Conservation (phyloP, 257 asterid species). For the Solanum paucissectum region DNA sequence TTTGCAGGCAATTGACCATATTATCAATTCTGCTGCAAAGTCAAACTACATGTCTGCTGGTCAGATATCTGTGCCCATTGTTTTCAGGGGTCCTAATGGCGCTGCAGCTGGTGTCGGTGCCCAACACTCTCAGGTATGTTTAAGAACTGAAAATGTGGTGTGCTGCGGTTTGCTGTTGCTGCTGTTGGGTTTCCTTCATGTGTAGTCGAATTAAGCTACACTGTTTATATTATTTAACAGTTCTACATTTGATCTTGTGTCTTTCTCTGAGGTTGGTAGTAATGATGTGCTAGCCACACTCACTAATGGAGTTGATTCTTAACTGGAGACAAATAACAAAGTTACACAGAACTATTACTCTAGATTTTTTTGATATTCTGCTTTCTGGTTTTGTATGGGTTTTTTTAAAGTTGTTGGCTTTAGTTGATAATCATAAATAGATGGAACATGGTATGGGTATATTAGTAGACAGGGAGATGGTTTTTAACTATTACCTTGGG, state of each 20-base stretch:
- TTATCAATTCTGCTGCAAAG: slow-evolving; percentile 89
- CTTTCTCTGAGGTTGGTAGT: neutral
- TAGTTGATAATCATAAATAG: neutral
- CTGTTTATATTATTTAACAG: neutral
- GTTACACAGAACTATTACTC: neutral
- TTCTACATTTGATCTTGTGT: neutral
- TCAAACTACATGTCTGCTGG: slow-evolving; percentile 87
- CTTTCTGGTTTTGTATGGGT: neutral
- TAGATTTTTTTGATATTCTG: neutral
- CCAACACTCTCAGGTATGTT: slow-evolving; percentile 78
- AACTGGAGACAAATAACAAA: neutral
- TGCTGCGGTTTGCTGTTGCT: neutral
- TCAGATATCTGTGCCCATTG: slow-evolving; percentile 75
- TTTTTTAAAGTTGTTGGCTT: neutral
- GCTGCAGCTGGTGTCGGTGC: slow-evolving; percentile 98
- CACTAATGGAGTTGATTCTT: neutral
- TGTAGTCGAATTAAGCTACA: neutral
- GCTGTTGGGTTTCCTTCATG: neutral
- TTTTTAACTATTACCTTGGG: neutral
- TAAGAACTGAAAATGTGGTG: neutral
- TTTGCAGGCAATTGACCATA: slow-evolving; percentile 77
- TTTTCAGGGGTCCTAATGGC: slow-evolving; percentile 92
- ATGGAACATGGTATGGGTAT: neutral
- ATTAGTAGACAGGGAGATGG: neutral
- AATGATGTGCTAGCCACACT: neutral